Evolutionary conservation across 768 basidiomycete species (phyloP).

Genomic region (Lactarius deliciosus): DNA sequence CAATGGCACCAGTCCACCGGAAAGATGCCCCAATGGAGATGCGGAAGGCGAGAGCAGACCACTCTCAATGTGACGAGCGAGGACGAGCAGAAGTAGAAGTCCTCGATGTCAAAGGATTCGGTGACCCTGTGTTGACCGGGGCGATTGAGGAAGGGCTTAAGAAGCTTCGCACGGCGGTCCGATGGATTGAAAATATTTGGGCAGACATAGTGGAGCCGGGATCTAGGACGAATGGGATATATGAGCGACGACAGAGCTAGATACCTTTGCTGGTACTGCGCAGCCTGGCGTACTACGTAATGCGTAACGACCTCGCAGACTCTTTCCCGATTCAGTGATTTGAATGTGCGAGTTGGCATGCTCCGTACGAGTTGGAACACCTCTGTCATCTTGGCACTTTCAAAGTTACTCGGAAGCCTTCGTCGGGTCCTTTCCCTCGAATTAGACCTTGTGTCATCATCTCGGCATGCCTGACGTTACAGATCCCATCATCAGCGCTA

Average conservation of each 20-base stretch:
- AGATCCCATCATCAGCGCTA: constrained; percentile 90
- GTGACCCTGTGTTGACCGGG: no score
- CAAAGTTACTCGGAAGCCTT: constrained; percentile 50
- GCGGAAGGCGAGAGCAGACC: no score
- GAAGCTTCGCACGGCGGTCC: constrained; percentile 44
- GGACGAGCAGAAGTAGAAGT: no score
- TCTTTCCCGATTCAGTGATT: constrained; percentile 48
- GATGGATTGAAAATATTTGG: constrained; percentile 62
- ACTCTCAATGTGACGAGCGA: no score
- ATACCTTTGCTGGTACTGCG: not conserved
- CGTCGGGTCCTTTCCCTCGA: constrained; percentile 57
- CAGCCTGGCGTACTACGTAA: not conserved
- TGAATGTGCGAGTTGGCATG: constrained; percentile 57
- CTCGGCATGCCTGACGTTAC: constrained; percentile 56
- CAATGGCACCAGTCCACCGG: no score
- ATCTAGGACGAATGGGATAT: not conserved
- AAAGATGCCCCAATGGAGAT: no score
- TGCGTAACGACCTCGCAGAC: no score
- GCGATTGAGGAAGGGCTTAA: constrained; percentile 38
- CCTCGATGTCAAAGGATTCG: no score
- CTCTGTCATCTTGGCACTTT: not conserved
- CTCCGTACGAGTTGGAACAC: not conserved
- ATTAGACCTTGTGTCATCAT: no score
- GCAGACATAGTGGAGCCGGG: constrained; percentile 39
- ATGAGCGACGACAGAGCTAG: not conserved